Evolutionary conservation across 192 early-diverging fungal species (phyloP), one percentile per base, ranked within the genome.

Genomic region (Nowakowskiella sp.): DNA sequence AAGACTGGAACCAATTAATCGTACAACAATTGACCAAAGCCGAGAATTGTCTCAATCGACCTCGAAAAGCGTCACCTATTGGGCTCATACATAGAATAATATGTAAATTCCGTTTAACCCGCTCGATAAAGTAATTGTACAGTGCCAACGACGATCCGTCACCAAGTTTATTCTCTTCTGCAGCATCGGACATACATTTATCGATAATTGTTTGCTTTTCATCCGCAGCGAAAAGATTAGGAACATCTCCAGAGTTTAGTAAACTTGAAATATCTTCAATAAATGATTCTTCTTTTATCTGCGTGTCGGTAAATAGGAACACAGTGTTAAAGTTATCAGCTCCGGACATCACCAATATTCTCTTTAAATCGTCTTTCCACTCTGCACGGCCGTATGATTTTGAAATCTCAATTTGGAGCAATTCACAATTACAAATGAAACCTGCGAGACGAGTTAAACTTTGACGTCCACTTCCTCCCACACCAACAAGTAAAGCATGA

Each of bases 1-100:
- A 82, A 21, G 73, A 74, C 49, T 80, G 77, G 64, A 81, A 82
- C 74, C 77, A 82, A 52, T 82, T 78, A 48, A 82, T 82, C 0
- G 80, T 82, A 48, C 77, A 81, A 57, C 80, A 82, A 47, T 82
- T 82, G 43, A 80, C 75, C 47, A 82, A 60, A 3, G 74, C 69
- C 3, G 80, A 80, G 31, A 76, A 82, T 58, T 77, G 70, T 16
- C 78, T 51, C n/a, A 82, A 57, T 28, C 80, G 56, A 1, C 74
- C 65, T 28, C 80, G 60, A 57, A 82, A 82, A 2, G 74, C 72
- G 32, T 81, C 80, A 32, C 80, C 80, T 49, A 82, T 81, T 1
- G 80, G 80, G 60, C 71, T 75, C 77, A 82, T 82, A 53, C 80
- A 82, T 8, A 82, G 60, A 4, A 77, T 64, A 29, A 82, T 75